Evolutionary conservation across 2,329 filamentous ascomycete species (phyloP).

Genomic region (Calonectria pteridis): DNA sequence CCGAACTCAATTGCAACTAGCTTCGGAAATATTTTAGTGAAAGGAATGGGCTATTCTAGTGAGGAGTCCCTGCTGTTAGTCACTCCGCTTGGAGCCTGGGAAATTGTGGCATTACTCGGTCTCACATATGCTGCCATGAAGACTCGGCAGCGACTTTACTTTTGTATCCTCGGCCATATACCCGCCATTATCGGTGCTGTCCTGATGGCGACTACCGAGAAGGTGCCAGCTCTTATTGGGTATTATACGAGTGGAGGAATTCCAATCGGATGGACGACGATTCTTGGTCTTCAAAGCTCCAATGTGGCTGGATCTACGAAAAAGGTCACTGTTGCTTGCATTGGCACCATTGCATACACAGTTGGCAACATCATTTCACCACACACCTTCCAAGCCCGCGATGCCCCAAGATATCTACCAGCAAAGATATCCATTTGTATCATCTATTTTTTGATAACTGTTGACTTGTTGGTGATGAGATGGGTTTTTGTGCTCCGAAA

Average conservation of each 20-base stretch:
- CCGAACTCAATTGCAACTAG: constrained; percentile 35
- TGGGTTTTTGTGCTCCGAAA: constrained; percentile 33
- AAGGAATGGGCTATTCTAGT: constrained; percentile 28
- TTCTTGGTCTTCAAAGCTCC: constrained; percentile 36
- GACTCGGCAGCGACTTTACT: constrained; percentile 28
- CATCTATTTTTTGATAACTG: constrained; percentile 36
- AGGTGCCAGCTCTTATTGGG: constrained; percentile 35
- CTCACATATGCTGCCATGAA: constrained; percentile 33
- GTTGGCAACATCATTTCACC: constrained; percentile 40
- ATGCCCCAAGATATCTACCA: constrained; percentile 33
- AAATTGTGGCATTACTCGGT: constrained; percentile 31
- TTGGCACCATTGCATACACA: constrained; percentile 36
- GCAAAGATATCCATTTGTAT: constrained; percentile 38
- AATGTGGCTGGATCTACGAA: constrained; percentile 39
- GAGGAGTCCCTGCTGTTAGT: constrained; percentile 30
- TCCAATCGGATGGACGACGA: constrained; percentile 38
- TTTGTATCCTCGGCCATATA: constrained; percentile 30
- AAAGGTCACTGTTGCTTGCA: constrained; percentile 38
- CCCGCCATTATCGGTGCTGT: constrained; percentile 36
- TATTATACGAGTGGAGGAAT: constrained; percentile 38
- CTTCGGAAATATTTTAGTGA: constrained; percentile 34
- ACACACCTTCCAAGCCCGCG: constrained; percentile 36
- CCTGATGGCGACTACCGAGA: constrained; percentile 39
- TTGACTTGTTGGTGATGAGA: constrained; percentile 35
- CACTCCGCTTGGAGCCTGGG: constrained; percentile 33